phyloP scores from a whole-genome alignment of 352 stramenopile species.

The Pythium angustatum region DNA sequence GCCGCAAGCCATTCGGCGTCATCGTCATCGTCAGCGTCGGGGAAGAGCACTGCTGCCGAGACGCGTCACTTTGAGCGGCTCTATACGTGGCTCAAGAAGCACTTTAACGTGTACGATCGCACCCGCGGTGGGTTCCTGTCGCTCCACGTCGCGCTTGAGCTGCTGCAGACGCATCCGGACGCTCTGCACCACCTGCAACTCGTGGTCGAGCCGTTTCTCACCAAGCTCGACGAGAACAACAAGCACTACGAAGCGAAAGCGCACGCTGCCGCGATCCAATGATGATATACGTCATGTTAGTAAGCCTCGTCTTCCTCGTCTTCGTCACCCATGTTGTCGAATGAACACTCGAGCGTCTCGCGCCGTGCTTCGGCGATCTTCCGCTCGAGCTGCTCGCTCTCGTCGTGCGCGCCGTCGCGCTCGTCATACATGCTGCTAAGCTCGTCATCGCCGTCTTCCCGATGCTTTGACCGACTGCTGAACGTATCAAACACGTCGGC shows the following conservation, averaged over 20 bases:
- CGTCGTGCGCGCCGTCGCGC: too few species aligned
- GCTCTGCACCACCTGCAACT: constrained; percentile 48
- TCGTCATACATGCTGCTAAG: too few species aligned
- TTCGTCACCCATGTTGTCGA: constrained; percentile 30
- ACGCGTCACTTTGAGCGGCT: constrained; percentile 58
- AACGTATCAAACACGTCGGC: constrained; percentile 20
- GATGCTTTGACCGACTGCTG: constrained; percentile 7
- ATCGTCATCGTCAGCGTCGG: too few species aligned
- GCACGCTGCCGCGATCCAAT: constrained; percentile 27
- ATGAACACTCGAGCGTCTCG: constrained; percentile 38
- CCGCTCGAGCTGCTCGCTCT: constrained; percentile 17
- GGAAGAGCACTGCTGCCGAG: constrained; percentile 22
- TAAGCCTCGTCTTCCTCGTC: constrained; percentile 6
- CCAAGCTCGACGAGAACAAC: constrained; percentile 49
- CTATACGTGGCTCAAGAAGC: constrained; percentile 78
- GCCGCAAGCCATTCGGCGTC: too few species aligned
- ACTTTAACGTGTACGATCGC: constrained; percentile 51
- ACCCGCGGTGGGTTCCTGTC: constrained; percentile 40
- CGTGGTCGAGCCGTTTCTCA: constrained; percentile 47
- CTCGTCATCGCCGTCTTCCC: background rate
- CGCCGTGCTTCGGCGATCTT: constrained; percentile 37
- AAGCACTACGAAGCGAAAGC: constrained; percentile 45
- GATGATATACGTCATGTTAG: constrained; percentile 22
- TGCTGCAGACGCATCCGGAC: constrained; percentile 47
- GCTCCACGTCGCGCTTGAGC: constrained; percentile 35